These are phyloP conservation scores for Pythium aquatile DNA, from an alignment of 352 stramenopile species.

Conservation along the genomic window DNA sequence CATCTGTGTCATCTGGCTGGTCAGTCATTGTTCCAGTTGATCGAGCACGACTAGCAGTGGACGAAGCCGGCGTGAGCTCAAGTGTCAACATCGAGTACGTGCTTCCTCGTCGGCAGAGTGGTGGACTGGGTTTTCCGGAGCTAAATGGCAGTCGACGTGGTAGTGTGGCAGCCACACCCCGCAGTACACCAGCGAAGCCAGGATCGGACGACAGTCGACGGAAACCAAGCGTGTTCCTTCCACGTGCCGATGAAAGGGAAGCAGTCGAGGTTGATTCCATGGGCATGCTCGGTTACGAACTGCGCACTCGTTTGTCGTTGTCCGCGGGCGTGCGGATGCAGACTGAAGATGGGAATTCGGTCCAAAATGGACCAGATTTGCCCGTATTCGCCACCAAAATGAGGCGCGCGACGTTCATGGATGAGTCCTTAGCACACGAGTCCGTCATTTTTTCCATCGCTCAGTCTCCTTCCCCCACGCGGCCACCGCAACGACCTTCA, in stretches of 20 bases:
- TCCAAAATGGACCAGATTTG: constrained; percentile 29
- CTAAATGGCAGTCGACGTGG: neutral
- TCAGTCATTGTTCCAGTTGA: constrained; percentile 18
- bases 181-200: neutral
- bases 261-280: constrained; percentile 19
- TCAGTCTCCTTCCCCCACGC: constrained; percentile 6
- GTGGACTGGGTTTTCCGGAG: neutral
- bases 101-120: constrained; percentile 2
- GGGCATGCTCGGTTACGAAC: constrained; percentile 20
- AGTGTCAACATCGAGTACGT: constrained; percentile 17
- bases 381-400: constrained; percentile 30
- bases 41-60: neutral
- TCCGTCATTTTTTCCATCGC: neutral
- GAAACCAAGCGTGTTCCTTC: constrained; percentile 5
- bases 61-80: neutral
- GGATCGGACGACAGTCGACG: neutral
- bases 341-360: constrained; percentile 12
- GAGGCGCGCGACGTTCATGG: constrained; percentile 36
- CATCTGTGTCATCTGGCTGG: constrained; percentile 8
- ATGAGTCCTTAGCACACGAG: constrained; percentile 1
- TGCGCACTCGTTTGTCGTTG: constrained; percentile 24
- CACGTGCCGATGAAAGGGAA: constrained; percentile 6
- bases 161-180: neutral
- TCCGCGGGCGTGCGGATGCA: constrained; percentile 35
- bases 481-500: constrained; percentile 6